Conservation (phyloP, 805 yeast species). For the Candida stauntonica region DNA sequence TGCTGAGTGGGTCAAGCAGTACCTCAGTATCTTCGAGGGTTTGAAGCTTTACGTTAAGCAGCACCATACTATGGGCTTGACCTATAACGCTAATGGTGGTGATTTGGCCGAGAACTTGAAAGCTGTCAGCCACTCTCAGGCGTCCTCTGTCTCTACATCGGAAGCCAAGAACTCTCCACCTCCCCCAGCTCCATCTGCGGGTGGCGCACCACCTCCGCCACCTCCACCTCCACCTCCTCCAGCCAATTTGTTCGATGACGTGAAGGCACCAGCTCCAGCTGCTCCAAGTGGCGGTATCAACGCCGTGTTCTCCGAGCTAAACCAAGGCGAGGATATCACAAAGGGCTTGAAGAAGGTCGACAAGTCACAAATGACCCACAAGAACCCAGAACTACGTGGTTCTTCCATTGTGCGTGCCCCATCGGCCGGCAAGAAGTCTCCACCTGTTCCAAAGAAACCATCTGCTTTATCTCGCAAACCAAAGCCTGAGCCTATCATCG, state of each 20-base stretch:
- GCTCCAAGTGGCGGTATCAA: slow-evolving; percentile 51
- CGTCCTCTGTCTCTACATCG: slow-evolving; percentile 32
- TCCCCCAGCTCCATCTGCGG: slow-evolving; percentile 87
- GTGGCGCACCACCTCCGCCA: slow-evolving; percentile 74
- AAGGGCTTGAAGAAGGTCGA: slow-evolving; percentile 88
- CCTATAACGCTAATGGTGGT: slow-evolving; percentile 67
- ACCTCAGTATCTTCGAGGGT: slow-evolving; percentile 59
- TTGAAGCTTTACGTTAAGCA: slow-evolving; percentile 72
- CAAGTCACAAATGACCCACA: slow-evolving; percentile 89
- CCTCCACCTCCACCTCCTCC: slow-evolving; percentile 98
- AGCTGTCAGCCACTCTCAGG: slow-evolving; percentile 24
- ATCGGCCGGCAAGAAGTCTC: slow-evolving; percentile 37
- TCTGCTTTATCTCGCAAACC: slow-evolving; percentile 46
- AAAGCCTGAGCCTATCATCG: slow-evolving; percentile 61
- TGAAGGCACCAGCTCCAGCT: slow-evolving; percentile 23
- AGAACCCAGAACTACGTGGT: slow-evolving; percentile 76
- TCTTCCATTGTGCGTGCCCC: slow-evolving; percentile 41
- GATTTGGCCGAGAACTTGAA: slow-evolving; percentile 49
- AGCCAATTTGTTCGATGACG: slow-evolving; percentile 54
- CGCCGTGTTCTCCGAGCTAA: slow-evolving; percentile 90
- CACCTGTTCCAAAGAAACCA: slow-evolving; percentile 84
- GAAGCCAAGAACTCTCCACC: slow-evolving; percentile 51
- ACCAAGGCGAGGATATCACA: slow-evolving; percentile 80
- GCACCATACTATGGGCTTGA: slow-evolving; percentile 77
- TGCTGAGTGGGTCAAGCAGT: slow-evolving; percentile 76